Evolutionary conservation across 805 yeast genomes (phyloP).

Genomic region (Wickerhamomyces sydowiorum): DNA sequence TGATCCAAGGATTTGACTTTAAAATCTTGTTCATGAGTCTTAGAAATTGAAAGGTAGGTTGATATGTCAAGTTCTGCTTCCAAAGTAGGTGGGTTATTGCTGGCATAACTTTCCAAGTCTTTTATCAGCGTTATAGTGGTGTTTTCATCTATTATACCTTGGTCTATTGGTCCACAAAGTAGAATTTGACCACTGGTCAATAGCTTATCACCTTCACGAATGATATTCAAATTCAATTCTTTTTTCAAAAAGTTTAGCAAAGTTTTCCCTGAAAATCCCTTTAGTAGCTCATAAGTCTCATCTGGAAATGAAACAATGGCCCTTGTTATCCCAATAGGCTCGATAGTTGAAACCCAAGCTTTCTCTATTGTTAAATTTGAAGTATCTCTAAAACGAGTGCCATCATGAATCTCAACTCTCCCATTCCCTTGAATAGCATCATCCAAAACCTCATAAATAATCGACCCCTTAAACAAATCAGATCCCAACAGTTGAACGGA

Average conservation of each 20-base stretch:
- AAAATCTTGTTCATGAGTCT: background rate
- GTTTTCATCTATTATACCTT: slow-evolving; percentile 44
- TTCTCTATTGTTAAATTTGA: slow-evolving; percentile 15
- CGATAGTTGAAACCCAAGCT: slow-evolving; percentile 9
- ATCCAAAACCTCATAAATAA: slow-evolving; percentile 6
- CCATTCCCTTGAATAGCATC: slow-evolving; percentile 6
- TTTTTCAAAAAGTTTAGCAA: slow-evolving; percentile 7
- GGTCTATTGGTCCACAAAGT: slow-evolving; percentile 69
- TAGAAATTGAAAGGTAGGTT: slow-evolving; percentile 5
- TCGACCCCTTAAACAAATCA: slow-evolving; percentile 1
- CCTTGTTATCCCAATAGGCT: slow-evolving; percentile 11
- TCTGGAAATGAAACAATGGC: slow-evolving; percentile 18
- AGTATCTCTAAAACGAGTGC: slow-evolving; percentile 7
- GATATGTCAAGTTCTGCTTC: slow-evolving; percentile 12
- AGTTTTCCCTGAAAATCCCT: slow-evolving; percentile 11
- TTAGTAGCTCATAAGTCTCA: slow-evolving; percentile 13
- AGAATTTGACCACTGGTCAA: slow-evolving; percentile 36
- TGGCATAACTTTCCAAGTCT: slow-evolving; percentile 2
- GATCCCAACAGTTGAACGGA: slow-evolving; percentile 17
- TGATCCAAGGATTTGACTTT: slow-evolving; percentile 3
- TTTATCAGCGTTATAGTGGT: slow-evolving; percentile 55
- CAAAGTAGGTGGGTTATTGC: background rate
- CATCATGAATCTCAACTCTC: slow-evolving; percentile 3
- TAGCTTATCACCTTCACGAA: slow-evolving; percentile 15
- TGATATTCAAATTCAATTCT: slow-evolving; percentile 6